Base-by-base conservation (phyloP, 352 stramenopile genomes). In the Pythium periplocum region DNA sequence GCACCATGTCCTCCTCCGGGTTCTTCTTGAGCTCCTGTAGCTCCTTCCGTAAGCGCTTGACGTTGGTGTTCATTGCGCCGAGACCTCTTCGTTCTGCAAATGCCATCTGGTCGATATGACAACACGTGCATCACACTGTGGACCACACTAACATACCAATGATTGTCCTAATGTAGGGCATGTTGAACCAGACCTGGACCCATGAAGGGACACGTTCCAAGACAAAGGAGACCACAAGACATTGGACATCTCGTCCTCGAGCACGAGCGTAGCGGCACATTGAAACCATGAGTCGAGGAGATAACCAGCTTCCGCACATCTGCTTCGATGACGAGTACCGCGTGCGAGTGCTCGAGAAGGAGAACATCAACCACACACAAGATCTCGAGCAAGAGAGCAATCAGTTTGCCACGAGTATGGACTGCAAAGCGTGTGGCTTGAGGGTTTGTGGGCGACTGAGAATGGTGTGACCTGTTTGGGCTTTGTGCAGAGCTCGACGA, bases 1-100 rank as follows among this genome's bases (percentile, higher is more conserved):
- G 73, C 68, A 94, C 81, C 79, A 94, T 94, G 73, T 94, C 81
- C 54, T 88, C 79, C 62, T 94, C 83, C 38, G 79, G 81, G 64
- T 80, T 85, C 69, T 88, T 90, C 57, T 80, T 82, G 48, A 92
- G 76, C 71, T 94, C 83, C 59, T 88, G 78, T 12, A 92, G 70
- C 75, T 94, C 83, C 77, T 94, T 94, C 47, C 83, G 75, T 51
- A 94, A 72, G 4, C 83, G 79, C 74, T 92, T 92, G 8, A 94
- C 81, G 68, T 90, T 92, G 48, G 83, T 92, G 70, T 94, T 94
- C 83, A 94, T 93, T 33, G 8, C 61, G 26, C 7, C 12, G 12
- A 42, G 17, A 26, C 17, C 17, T 26, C 17, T 26, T 26, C 17
- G 17, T 26, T 26, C 17, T 26, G 17, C 17, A 26, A 26, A 26